Base-by-base conservation (phyloP, 805 yeast species). In the Saccharomycopsis amapae region DNA sequence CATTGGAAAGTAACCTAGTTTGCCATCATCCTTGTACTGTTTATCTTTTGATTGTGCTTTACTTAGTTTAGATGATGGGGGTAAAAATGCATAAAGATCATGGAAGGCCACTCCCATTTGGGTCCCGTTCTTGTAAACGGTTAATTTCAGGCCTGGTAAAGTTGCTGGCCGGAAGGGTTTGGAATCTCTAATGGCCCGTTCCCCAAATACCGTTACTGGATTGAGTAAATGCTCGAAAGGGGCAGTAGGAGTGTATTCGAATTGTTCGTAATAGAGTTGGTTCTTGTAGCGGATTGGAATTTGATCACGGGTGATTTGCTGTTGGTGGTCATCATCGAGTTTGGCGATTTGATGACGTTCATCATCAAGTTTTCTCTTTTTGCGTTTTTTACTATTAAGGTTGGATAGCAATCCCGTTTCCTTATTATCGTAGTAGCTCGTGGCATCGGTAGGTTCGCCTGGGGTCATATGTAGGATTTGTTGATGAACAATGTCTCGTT, bases 1-100 rank as follows among this genome's bases (percentile, higher is more conserved):
- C 67, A 88, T 85, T 1, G 98, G 97, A 63, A 80, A 93, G 60
- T 93, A 93, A 0, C 97, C 98, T 45, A 87, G 64, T 36, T 77
- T 67, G 0, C 95, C 95, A 59, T 93, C 96, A 59, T 93, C 94
- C 12, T 56, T 76, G 57, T 65, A 52, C 63, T 67, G 48, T 31
- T 38, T 50, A 18, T 38, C 45, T 24, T 20, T 22, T 5, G 40
- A 19, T 30, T 57, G 54, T 3, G 46, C 22, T 20, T 38, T 38
- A 25, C 17, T 18, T 33, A 25, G 56, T 63, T 36, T 68, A 34
- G 89, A 76, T 46, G 80, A 71, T 2, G 95, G 89, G 0, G 97
- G 96, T 40, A 84, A 62, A 57, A 86, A 89, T 22, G 87, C 82
- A 51, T 76, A 78, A 33, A 90, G 60, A 26, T 79, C 75, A 48